phyloP scores from a whole-genome alignment of 352 stramenopile genomes.

The Sclerospora graminicola region DNA sequence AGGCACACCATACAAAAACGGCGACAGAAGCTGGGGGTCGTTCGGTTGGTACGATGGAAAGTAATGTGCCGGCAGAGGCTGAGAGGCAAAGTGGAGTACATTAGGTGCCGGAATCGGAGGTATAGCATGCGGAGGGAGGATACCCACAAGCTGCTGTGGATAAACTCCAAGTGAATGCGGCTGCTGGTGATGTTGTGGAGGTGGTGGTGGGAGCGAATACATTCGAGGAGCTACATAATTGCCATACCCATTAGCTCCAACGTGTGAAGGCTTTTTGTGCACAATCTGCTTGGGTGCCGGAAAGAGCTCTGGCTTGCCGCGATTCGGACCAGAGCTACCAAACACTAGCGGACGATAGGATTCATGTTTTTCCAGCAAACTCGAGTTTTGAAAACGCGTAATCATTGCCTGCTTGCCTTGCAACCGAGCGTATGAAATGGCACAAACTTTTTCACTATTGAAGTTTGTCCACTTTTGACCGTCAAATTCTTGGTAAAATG shows the following conservation, averaged over 20 bases:
- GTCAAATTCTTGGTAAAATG: slow-evolving; percentile 82
- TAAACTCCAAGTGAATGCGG: slow-evolving; percentile 24
- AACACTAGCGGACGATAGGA: slow-evolving; percentile 91
- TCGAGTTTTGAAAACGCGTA: slow-evolving; percentile 97
- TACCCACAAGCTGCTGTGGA: slow-evolving; percentile 19
- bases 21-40: slow-evolving; percentile 19
- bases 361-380: slow-evolving; percentile 88
- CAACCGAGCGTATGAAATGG: slow-evolving; percentile 97
- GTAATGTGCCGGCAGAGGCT: slow-evolving; percentile 17
- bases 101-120: slow-evolving; percentile 17
- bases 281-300: slow-evolving; percentile 42
- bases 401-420: slow-evolving; percentile 97
- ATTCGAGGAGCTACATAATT: slow-evolving; percentile 19
- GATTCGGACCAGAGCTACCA: slow-evolving; percentile 55
- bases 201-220: slow-evolving; percentile 10
- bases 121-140: slow-evolving; percentile 20
- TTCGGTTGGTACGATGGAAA: slow-evolving; percentile 24
- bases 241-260: slow-evolving; percentile 18
- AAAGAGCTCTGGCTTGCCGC: slow-evolving; percentile 59
- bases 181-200: slow-evolving; percentile 22
- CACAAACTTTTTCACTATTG: slow-evolving; percentile 98
- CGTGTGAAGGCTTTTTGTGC: slow-evolving; percentile 28
- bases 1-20: slow-evolving; percentile 27
- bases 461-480: slow-evolving; percentile 94
- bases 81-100: slow-evolving; percentile 14